Conservation (phyloP, 2,329 filamentous ascomycete genomes). For the Colletotrichum tabaci region DNA sequence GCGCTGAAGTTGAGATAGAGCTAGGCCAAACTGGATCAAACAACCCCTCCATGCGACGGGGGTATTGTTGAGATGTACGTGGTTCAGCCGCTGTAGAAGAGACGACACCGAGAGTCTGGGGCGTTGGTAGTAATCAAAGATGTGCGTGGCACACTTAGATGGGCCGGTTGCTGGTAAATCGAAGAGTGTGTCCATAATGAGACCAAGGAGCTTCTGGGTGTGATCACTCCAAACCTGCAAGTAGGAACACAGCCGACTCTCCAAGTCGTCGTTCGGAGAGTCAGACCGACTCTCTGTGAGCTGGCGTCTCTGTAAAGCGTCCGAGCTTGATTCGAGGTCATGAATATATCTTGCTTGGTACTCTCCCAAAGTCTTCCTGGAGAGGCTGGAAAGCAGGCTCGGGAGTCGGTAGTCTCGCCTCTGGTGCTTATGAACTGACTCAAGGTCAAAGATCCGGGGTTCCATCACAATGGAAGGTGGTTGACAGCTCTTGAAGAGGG, state of each 20-base stretch:
- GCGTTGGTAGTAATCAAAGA: not conserved
- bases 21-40: constrained; percentile 57
- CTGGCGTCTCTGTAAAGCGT: not conserved
- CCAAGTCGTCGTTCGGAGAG: no score
- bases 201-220: not conserved
- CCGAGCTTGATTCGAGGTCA: not conserved
- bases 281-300: no score
- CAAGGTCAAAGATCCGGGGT: not conserved
- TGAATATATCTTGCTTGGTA: not conserved
- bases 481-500: not conserved
- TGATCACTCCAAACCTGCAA: not conserved
- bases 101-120: not conserved
- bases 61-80: constrained; percentile 47
- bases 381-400: not conserved
- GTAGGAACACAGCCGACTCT: not conserved
- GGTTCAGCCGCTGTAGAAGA: constrained; percentile 9
- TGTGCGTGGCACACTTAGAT: not conserved
- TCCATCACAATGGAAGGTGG: not conserved
- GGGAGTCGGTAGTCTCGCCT: not conserved
- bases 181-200: not conserved
- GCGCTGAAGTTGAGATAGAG: constrained; percentile 58
- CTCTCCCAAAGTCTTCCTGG: not conserved
- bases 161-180: not conserved
- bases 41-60: constrained; percentile 51
- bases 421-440: not conserved